Conservation (phyloP, 345 rosid genomes). For the Sisymbrium irio region DNA sequence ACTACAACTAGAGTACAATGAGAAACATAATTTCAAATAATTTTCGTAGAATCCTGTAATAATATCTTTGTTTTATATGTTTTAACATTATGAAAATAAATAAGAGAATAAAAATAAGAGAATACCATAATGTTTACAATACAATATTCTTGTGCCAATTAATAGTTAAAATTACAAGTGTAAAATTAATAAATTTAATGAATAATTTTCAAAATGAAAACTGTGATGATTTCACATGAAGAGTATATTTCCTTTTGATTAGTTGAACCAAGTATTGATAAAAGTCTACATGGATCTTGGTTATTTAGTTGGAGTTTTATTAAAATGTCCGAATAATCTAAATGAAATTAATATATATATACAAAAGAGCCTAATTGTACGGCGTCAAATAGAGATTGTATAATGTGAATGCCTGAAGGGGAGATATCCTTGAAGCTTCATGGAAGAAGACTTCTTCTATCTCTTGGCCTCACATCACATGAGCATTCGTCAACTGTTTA, state of each 20-base stretch:
- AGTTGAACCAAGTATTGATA: conserved; percentile 5
- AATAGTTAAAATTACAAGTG: background rate
- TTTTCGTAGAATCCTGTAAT: background rate
- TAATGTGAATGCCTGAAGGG: conserved; percentile 20
- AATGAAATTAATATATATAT: conserved; percentile 9
- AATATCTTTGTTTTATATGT: background rate
- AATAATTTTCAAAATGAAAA: background rate
- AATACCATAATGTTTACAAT: background rate
- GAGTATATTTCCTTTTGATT: background rate
- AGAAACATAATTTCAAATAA: background rate
- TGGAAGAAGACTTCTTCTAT: conserved; percentile 35
- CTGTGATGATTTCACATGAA: background rate
- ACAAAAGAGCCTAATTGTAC: conserved; percentile 41
- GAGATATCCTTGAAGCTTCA: conserved; percentile 54
- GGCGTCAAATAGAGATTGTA: conserved; percentile 39
- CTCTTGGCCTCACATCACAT: conserved; percentile 27
- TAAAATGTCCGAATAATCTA: conserved; percentile 21
- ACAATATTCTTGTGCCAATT: background rate
- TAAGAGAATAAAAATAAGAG: background rate
- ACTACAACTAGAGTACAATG: background rate
- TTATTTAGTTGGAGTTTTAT: background rate
- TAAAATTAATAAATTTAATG: background rate
- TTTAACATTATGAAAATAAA: background rate
- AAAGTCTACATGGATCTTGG: conserved; percentile 17
- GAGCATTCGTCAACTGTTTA: conserved; percentile 40